Base-by-base conservation (phyloP, 75 land plant genomes). In the Cunninghamia lanceolata region DNA sequence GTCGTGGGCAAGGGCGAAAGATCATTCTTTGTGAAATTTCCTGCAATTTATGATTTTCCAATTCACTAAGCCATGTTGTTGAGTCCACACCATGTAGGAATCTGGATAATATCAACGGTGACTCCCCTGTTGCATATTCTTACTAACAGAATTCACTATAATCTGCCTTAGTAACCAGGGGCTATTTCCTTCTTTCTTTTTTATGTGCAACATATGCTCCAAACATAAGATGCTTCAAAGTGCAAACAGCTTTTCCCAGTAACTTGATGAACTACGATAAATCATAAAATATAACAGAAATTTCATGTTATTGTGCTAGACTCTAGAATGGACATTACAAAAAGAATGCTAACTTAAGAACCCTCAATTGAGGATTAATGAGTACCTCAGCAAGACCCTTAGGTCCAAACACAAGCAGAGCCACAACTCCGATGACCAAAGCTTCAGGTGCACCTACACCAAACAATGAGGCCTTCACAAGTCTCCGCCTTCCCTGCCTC, bases 391-490 rank as follows among this genome's bases (percentile, higher is more conserved):
- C 99, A 71, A 98, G 94, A 63, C 99, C 99, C 85, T 96, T 98
- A 28, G 99, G 99, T 16, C 99, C 99, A 91, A 98, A 98, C 10
- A 98, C 99, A 84, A 98, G 90, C 90, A 98, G 89, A 76, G 99
- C 99, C 68, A 98, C 98, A 35, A 98, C 99, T 30, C 94, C 99
- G 81, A 98, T 96, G 56, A 98, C 99, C 88, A 98, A 83, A 84
- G 94, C 96, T 86, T 98, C 99, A 10, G 99, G 99, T 78, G 99
- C 99, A 47, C 99, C 99, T 53, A 98, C 99, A 79, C 99, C 99
- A 88, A 98, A 92, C 82, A 98, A 74, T 56, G 99, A 98, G 13
- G 99, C 96, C 89, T 89, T 83, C 36, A 94, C 94, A 36, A 66
- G 87, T 38, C 38, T 86, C 0, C 90, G 74, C 68, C 83, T 80